Conservation (phyloP, 2,329 filamentous ascomycete species). For the Nemania bipapillata region DNA sequence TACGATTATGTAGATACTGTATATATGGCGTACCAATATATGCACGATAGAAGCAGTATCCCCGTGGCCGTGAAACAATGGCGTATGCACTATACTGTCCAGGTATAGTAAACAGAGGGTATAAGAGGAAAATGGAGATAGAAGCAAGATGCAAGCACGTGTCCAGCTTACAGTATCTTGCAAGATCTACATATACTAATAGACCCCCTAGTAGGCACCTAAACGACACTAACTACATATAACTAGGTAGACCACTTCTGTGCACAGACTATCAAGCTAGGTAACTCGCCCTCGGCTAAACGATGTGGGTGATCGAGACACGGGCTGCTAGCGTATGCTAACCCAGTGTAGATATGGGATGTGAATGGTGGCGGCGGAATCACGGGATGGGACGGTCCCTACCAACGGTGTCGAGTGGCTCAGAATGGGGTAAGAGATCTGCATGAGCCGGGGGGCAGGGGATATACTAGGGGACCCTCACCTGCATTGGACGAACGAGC, state of each 20-base stretch:
- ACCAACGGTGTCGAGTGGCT: slow-evolving; percentile 5
- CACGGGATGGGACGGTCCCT: slow-evolving; percentile 13
- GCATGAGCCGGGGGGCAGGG: slow-evolving; percentile 10
- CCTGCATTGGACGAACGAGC: slow-evolving; percentile 3
- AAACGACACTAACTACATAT: not conserved
- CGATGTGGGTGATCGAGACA: slow-evolving; percentile 1
- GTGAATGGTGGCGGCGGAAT: slow-evolving; percentile 7
- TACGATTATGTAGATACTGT: too few relatives aligned
- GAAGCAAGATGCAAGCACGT: not conserved
- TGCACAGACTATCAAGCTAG: not conserved
- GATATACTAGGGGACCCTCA: too few relatives aligned
- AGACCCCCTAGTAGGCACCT: not conserved
- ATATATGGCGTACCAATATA: too few relatives aligned
- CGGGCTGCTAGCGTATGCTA: not conserved
- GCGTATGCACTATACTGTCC: not conserved
- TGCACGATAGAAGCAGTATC: not conserved
- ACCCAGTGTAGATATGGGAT: not conserved
- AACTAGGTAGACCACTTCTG: not conserved
- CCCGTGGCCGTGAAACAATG: slow-evolving; percentile 4
- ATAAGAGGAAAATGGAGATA: not conserved
- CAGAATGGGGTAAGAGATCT: slow-evolving; percentile 14
- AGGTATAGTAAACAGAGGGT: not conserved
- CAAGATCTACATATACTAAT: not conserved
- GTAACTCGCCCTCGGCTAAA: slow-evolving; percentile 19
- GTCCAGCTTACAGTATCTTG: not conserved